Conservation (phyloP, 108 stramenopile genomes). For the Stephanodiscus minutulus region DNA sequence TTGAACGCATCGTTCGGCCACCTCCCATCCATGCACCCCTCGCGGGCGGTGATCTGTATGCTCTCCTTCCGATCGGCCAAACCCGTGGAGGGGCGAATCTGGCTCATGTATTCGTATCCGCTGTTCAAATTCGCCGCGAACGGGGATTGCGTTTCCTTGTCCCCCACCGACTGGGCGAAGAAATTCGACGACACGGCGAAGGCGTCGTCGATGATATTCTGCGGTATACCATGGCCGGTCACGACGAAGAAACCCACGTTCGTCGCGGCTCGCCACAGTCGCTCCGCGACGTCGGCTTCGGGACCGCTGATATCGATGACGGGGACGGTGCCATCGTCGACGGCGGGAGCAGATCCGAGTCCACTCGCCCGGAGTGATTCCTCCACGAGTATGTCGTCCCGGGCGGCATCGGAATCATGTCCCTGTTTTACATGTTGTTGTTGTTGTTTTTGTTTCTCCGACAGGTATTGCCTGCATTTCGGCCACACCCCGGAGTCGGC, state of each 20-base stretch:
- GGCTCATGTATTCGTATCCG: slow-evolving; percentile 52
- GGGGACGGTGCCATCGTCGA: slow-evolving; percentile 25
- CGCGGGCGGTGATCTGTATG: slow-evolving; percentile 56
- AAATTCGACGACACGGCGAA: slow-evolving; percentile 44
- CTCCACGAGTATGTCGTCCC: no score
- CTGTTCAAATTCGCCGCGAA: slow-evolving; percentile 26
- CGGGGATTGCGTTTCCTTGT: slow-evolving; percentile 51
- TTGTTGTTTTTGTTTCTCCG: no score
- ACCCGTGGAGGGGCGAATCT: slow-evolving; percentile 46
- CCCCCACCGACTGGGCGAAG: slow-evolving; percentile 25
- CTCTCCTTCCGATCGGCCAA: slow-evolving; percentile 55
- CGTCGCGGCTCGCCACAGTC: slow-evolving; percentile 53
- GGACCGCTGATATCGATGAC: slow-evolving; percentile 39
- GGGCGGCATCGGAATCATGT: no score
- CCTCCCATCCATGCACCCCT: slow-evolving; percentile 54
- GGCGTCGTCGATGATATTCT: slow-evolving; percentile 25
- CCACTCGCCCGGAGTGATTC: no score
- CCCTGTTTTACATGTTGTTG: no score
- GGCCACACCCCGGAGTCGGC: slow-evolving; percentile 24
- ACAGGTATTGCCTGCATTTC: no score
- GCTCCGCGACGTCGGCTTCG: slow-evolving; percentile 35
- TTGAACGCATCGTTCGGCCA: slow-evolving; percentile 46
- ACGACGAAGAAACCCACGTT: slow-evolving; percentile 55
- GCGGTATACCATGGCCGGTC: slow-evolving; percentile 51
- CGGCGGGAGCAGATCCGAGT: slow-evolving; percentile 7